phyloP scores from a whole-genome alignment of 768 basidiomycete genomes.

The Pisolithus microcarpus region DNA sequence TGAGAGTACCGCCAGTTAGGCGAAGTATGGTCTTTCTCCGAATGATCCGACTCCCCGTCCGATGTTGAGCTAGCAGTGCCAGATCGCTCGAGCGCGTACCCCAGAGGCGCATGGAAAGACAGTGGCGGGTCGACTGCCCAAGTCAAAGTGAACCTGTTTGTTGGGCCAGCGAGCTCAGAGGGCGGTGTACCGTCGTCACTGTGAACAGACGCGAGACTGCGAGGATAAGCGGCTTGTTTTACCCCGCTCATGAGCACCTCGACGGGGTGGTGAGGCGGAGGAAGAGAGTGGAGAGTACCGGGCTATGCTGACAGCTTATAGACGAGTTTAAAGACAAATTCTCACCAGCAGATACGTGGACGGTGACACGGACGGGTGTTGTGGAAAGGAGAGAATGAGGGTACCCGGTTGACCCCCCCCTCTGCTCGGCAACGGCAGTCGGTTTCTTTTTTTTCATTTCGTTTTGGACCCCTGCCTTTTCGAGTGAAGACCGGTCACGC shows the following conservation, averaged over 20 bases:
- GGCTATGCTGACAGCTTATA: slow-evolving; percentile 4
- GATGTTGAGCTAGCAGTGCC: slow-evolving; percentile 36
- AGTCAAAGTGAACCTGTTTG: slow-evolving; percentile 53
- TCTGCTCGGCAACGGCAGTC: slow-evolving; percentile 19
- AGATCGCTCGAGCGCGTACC: slow-evolving; percentile 31
- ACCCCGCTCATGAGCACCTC: slow-evolving; percentile 20
- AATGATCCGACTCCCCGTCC: slow-evolving; percentile 45
- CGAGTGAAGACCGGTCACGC: slow-evolving; percentile 22
- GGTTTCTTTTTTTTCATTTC: background rate
- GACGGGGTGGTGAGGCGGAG: background rate
- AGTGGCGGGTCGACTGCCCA: slow-evolving; percentile 45
- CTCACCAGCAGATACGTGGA: slow-evolving; percentile 24
- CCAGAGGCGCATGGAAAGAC: slow-evolving; percentile 30
- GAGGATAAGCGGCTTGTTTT: slow-evolving; percentile 41
- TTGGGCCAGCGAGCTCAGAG: slow-evolving; percentile 38
- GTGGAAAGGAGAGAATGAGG: slow-evolving; percentile 4
- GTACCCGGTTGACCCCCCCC: slow-evolving; percentile 13
- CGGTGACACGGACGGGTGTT: background rate
- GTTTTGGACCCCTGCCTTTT: slow-evolving; percentile 1
- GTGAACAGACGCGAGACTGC: slow-evolving; percentile 37
- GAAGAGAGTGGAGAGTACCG: slow-evolving; percentile 10
- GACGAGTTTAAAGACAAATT: slow-evolving; percentile 7
- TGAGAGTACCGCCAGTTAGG: slow-evolving; percentile 26
- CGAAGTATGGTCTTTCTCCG: slow-evolving; percentile 35
- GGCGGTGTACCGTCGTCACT: slow-evolving; percentile 35